These are phyloP conservation scores for Hydnum rufescens DNA, from an alignment of 768 basidiomycete genomes.

Conservation along the genomic window DNA sequence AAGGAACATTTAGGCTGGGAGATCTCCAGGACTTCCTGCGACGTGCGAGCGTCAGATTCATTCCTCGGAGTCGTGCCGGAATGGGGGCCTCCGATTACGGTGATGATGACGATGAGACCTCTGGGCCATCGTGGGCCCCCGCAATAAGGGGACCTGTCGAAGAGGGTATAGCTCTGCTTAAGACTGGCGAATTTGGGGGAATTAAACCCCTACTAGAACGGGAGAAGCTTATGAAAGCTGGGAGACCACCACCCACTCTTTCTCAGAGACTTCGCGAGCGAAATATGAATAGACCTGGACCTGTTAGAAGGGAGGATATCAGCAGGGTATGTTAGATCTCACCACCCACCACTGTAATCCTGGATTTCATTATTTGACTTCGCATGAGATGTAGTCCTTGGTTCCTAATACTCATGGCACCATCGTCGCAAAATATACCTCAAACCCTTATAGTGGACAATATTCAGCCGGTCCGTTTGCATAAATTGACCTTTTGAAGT, in stretches of 20 bases:
- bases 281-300: background rate
- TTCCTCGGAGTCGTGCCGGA: too few relatives aligned
- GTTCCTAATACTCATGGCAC: background rate
- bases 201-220: too few relatives aligned
- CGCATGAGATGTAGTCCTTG: too few relatives aligned
- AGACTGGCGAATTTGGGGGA: background rate
- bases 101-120: constrained; percentile 20
- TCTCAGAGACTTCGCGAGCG: background rate
- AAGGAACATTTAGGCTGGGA: too few relatives aligned
- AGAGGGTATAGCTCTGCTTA: too few relatives aligned
- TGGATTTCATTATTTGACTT: too few relatives aligned
- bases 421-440: background rate
- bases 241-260: background rate
- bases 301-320: background rate
- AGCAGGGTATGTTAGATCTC: background rate
- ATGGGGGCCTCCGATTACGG: background rate
- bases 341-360: too few relatives aligned
- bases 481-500: background rate
- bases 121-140: too few relatives aligned
- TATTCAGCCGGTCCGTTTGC: background rate
- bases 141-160: too few relatives aligned
- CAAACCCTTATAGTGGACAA: background rate
- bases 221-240: background rate
- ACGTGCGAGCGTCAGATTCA: too few relatives aligned
- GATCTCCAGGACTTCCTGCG: too few relatives aligned